These are phyloP conservation scores for Neurospora tetraspora DNA, from an alignment of 495 filamentous ascomycete genomes.

Conservation along the genomic window DNA sequence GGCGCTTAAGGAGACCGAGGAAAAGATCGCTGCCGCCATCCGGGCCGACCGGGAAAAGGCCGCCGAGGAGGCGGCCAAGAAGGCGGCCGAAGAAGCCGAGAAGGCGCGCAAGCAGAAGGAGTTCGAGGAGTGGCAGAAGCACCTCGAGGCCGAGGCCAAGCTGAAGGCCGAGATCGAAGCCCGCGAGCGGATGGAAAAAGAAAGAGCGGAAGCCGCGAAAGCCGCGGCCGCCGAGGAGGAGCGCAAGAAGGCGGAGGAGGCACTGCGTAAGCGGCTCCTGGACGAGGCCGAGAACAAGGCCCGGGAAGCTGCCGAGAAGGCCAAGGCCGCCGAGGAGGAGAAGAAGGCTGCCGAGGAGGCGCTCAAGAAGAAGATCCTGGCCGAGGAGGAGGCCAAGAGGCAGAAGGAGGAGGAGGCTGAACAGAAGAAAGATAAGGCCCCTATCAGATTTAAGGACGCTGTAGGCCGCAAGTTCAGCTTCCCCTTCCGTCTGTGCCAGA, in stretches of 20 bases:
- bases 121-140: slow-evolving; percentile 38
- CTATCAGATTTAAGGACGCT: slow-evolving; percentile 80
- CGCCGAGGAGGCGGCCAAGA: slow-evolving; percentile 33
- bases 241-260: slow-evolving; percentile 14
- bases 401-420: slow-evolving; percentile 43
- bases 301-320: slow-evolving; percentile 10
- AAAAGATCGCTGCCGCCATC: slow-evolving; percentile 16
- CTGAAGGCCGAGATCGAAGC: slow-evolving; percentile 35
- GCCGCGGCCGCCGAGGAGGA: slow-evolving; percentile 25
- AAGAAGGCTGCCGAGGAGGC: slow-evolving; percentile 35
- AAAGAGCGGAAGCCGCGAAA: slow-evolving; percentile 22
- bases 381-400: slow-evolving; percentile 26
- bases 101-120: slow-evolving; percentile 30
- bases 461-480: slow-evolving; percentile 81
- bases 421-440: slow-evolving; percentile 40
- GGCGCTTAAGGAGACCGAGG: slow-evolving; percentile 41
- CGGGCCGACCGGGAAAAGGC: slow-evolving; percentile 22
- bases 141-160: slow-evolving; percentile 32
- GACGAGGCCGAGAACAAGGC: slow-evolving; percentile 4
- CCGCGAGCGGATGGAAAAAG: slow-evolving; percentile 29
- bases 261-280: slow-evolving; percentile 11
- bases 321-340: slow-evolving; percentile 21
- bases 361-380: slow-evolving; percentile 32
- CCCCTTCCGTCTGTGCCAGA: slow-evolving; percentile 68
- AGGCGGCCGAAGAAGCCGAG: slow-evolving; percentile 30